Evolutionary conservation across 2,329 filamentous ascomycete species (phyloP).

Genomic region (Sclerotinia borealis): DNA sequence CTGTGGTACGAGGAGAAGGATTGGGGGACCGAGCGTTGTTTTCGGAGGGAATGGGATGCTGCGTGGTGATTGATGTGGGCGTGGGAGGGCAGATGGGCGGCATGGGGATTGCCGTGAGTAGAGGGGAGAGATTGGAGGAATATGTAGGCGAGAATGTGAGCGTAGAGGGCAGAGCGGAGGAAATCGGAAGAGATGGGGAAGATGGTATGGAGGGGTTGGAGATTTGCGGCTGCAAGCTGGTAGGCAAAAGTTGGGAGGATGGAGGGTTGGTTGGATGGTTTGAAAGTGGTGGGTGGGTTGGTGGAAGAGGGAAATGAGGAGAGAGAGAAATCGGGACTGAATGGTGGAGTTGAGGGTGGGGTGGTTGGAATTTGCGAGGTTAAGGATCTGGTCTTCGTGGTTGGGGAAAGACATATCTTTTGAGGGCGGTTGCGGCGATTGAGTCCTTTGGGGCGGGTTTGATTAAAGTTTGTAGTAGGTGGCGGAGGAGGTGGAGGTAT

Average conservation of each 20-base stretch:
- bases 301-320: not conserved
- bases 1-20: not conserved
- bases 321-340: not conserved
- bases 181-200: conserved; percentile 23
- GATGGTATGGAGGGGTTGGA: conserved; percentile 22
- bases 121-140: conserved; percentile 17
- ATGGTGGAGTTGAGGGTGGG: not conserved
- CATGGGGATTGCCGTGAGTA: too few relatives aligned
- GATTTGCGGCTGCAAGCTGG: conserved; percentile 13
- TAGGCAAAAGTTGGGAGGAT: not conserved
- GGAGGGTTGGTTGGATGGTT: not conserved
- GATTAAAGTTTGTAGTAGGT: not conserved
- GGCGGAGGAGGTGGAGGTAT: not conserved
- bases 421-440: not conserved
- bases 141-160: conserved; percentile 26
- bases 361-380: not conserved
- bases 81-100: not conserved
- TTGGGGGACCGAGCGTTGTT: not conserved
- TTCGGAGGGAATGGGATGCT: conserved; percentile 9
- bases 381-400: not conserved
- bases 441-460: not conserved
- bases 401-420: conserved; percentile 7
- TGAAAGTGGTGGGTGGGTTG: not conserved
- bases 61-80: conserved; percentile 1
- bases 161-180: conserved; percentile 25